Percentiles rank a stretch among this genome's conserved stretches.
Conservation (phyloP, 495 filamentous ascomycete genomes). For the Articulospora tetracladia region DNA sequence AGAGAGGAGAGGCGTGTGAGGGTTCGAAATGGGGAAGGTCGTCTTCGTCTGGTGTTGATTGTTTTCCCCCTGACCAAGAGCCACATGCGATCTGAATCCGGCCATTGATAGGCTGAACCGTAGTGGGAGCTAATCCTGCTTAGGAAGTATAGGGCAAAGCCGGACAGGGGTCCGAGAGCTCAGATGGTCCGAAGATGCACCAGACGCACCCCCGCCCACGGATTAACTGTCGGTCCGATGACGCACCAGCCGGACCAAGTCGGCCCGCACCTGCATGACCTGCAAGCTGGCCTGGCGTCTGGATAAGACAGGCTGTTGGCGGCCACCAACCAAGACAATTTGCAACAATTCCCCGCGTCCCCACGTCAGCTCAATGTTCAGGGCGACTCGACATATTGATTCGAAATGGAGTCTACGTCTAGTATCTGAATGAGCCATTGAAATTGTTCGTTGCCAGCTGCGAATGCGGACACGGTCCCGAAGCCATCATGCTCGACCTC, state of each 20-base stretch:
- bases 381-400: too few relatives aligned
- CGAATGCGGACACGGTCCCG: background rate
- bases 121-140: background rate
- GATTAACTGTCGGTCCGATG: background rate
- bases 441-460: background rate
- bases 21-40: background rate
- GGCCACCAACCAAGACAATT: too few relatives aligned
- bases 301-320: too few relatives aligned
- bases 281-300: background rate
- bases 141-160: too few relatives aligned
- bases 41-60: conserved; percentile 14
- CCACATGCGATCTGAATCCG: background rate
- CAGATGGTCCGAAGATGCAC: too few relatives aligned
- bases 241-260: background rate
- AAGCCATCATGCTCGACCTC: conserved; percentile 20
- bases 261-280: background rate
- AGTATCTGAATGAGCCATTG: background rate
- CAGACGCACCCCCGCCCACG: background rate
- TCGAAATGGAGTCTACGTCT: too few relatives aligned
- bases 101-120: background rate
- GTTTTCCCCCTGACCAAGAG: conserved; percentile 2
- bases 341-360: too few relatives aligned
- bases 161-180: too few relatives aligned
- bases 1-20: background rate
- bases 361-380: too few relatives aligned